Conservation (phyloP, 306 rosid species). For the Fagus sylvatica region DNA sequence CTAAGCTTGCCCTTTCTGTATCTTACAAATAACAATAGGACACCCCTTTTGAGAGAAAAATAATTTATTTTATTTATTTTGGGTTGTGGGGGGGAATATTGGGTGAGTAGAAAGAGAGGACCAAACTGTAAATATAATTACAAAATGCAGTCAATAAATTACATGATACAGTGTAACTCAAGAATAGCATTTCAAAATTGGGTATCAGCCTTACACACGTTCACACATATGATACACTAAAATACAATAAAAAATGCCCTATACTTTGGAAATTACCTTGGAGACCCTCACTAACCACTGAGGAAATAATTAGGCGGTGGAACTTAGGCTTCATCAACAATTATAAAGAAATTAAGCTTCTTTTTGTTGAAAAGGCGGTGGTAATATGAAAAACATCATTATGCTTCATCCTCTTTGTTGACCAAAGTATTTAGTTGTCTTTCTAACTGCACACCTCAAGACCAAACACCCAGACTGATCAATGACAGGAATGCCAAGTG, state of each 20-base stretch:
- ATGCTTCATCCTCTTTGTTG: slow-evolving; percentile 24
- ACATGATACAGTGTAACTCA: slow-evolving; percentile 24
- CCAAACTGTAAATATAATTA: slow-evolving; percentile 28
- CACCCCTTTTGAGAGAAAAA: too few relatives aligned
- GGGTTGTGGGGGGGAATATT: too few relatives aligned
- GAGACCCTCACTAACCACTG: slow-evolving; percentile 14
- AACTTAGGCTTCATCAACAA: not conserved
- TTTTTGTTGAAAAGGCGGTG: not conserved
- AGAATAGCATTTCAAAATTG: slow-evolving; percentile 37
- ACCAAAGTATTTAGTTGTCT: slow-evolving; percentile 35
- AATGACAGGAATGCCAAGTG: not conserved
- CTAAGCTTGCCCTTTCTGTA: too few relatives aligned
- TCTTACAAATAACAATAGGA: too few relatives aligned
- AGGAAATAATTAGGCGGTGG: not conserved
- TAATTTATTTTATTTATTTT: too few relatives aligned
- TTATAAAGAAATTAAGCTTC: not conserved
- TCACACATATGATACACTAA: slow-evolving; percentile 41
- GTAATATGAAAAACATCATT: not conserved
- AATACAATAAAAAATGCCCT: slow-evolving; percentile 22
- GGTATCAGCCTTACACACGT: slow-evolving; percentile 28
- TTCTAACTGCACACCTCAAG: slow-evolving; percentile 42
- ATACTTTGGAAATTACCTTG: not conserved
- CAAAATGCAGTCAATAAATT: slow-evolving; percentile 32
- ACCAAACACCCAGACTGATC: not conserved
- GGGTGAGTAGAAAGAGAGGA: not conserved